Conservation (phyloP, 768 basidiomycete genomes). For the Psilocybe azurescens region DNA sequence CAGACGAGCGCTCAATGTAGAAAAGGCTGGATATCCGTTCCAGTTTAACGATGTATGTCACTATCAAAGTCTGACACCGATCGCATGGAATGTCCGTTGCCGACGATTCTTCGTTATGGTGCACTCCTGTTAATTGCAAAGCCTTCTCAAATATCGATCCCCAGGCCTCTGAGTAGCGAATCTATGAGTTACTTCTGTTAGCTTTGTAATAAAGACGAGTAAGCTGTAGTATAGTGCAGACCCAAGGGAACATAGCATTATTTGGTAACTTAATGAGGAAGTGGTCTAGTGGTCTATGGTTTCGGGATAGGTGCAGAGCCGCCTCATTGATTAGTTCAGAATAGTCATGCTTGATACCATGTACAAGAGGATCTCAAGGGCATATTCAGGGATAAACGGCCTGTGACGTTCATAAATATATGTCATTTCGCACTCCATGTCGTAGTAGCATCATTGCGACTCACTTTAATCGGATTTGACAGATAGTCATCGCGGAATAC, state of each 20-base stretch:
- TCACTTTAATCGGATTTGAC: not conserved
- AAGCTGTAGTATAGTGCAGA: not conserved
- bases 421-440: not conserved
- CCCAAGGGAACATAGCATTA: not conserved
- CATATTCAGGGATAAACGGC: not conserved
- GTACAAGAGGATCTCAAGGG: not conserved
- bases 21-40: not conserved
- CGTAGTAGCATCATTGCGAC: not conserved
- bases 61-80: not conserved
- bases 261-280: not conserved
- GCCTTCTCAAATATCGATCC: not conserved
- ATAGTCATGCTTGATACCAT: slow-evolving; percentile 5
- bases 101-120: not conserved
- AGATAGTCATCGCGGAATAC: not conserved
- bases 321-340: slow-evolving; percentile 2
- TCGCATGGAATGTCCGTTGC: not conserved
- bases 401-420: not conserved
- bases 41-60: not conserved
- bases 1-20: not conserved
- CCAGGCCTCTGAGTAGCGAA: not conserved
- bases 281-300: not conserved
- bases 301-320: slow-evolving; percentile 1
- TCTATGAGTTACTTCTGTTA: not conserved
- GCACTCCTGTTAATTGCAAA: not conserved
- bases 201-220: no score